Base-by-base conservation (phyloP, 2,329 filamentous ascomycete genomes). In the Akanthomyces lecanii region DNA sequence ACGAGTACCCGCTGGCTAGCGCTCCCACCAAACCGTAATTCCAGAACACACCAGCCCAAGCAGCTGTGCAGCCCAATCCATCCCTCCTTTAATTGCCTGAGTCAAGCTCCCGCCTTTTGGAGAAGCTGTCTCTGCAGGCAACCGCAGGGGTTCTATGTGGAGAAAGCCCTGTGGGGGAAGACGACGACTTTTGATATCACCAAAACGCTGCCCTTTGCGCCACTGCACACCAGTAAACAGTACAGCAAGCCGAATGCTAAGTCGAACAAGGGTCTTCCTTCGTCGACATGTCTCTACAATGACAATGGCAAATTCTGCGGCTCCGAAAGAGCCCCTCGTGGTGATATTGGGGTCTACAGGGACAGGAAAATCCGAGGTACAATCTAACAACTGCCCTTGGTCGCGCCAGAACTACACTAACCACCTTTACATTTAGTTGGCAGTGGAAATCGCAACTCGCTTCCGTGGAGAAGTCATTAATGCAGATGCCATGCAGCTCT, bases 401-500 rank as follows among this genome's bases (percentile, higher is more conserved):
- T 10, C 33, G 4, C 23, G 33, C 33, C 33, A 44, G 28, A 42
- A 44, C 53, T 30, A 52, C 36, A 21, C n/a, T 23, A 23, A 45
- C 11, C 14, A 33, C 47, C 18, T 23, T 36, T 5, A 6, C 66
- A 12, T 36, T 38, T 30, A 97, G 92, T 84, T 97, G 67, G 95
- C 95, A 10, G 89, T 99, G 47, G 91, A 97, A 66, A 78, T 99
- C 58, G 95, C 96, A 1, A 82, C 82, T 48, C 85, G 83, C 25
- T 93, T 92, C 76, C 88, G 95, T 74, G 95, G 96, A 71, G 95
- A 99, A 75, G 85, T 99, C 59, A 92, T 99, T 77, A 99, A 99
- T 73, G 91, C 91, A 53, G 95, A 99, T 80, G 95, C 95, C 45
- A 97, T 99, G 92, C 95, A 99, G 74, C 87, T 99, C 77, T 99